A percentile compares a stretch with the other conserved stretches of the same genome.
Evolutionary conservation across 1,139 yeast species (phyloP).

Genomic region (Arxiozyma slooffiae): DNA sequence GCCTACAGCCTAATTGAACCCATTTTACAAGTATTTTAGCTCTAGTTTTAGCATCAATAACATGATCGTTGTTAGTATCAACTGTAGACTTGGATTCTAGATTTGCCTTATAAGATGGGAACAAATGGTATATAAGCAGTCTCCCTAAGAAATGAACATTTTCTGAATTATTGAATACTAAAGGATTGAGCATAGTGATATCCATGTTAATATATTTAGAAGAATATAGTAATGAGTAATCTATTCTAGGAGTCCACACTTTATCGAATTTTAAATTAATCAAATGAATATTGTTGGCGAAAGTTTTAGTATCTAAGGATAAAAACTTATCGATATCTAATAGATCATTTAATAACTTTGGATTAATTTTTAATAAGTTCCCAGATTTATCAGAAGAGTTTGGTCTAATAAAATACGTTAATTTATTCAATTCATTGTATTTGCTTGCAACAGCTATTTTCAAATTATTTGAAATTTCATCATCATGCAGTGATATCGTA

Average conservation of each 20-base stretch:
- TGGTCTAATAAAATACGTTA: constrained; percentile 4
- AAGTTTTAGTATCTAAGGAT: constrained; percentile 38
- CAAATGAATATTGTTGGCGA: constrained; percentile 48
- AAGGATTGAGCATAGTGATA: constrained; percentile 34
- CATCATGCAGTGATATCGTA: constrained; percentile 39
- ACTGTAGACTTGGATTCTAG: not conserved
- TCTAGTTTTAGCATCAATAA: constrained; percentile 34
- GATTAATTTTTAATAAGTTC: not conserved
- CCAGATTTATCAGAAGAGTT: constrained; percentile 5
- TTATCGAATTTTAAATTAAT: constrained; percentile 49
- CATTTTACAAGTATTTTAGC: constrained; percentile 69
- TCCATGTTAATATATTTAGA: constrained; percentile 35
- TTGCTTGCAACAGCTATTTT: constrained; percentile 36
- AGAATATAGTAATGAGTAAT: constrained; percentile 46
- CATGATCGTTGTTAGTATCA: constrained; percentile 6
- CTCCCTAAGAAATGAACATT: constrained; percentile 74
- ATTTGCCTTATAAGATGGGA: constrained; percentile 28
- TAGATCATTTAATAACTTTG: constrained; percentile 12
- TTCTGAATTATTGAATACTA: constrained; percentile 55
- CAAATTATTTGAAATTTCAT: constrained; percentile 37
- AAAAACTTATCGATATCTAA: constrained; percentile 34
- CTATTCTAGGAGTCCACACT: constrained; percentile 68
- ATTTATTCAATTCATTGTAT: constrained; percentile 34
- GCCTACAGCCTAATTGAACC: constrained; percentile 73
- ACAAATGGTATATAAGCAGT: constrained; percentile 60